Evolutionary conservation across 148 eudicot genomes (phyloP).

Genomic region (Vaccinium darrowii): DNA sequence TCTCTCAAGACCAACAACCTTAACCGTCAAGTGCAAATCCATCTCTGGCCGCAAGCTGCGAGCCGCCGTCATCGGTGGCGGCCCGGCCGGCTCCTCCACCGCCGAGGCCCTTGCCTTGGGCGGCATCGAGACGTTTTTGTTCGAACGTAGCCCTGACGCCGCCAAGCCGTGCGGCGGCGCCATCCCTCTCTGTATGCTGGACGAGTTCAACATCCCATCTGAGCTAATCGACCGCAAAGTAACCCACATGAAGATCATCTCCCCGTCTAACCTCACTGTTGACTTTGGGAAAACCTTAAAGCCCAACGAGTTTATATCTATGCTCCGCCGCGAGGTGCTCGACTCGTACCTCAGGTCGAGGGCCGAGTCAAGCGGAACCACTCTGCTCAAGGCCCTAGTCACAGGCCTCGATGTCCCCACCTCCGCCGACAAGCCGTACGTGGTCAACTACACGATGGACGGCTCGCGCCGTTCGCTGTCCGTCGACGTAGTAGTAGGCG

Average conservation of each 20-base stretch:
- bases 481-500: conserved; percentile 83
- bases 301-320: conserved; percentile 79
- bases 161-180: conserved; percentile 98
- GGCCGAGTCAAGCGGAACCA: conserved; percentile 61
- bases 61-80: conserved; percentile 81
- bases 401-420: conserved; percentile 55
- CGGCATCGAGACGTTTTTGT: conserved; percentile 77
- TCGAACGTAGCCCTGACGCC: conserved; percentile 67
- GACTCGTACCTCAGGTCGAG: conserved; percentile 69
- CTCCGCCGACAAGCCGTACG: conserved; percentile 37
- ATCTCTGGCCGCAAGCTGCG: conserved; percentile 49
- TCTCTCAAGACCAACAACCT: conserved; percentile 12
- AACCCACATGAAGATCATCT: conserved; percentile 75
- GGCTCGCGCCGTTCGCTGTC: conserved; percentile 34
- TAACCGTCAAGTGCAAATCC: conserved; percentile 20
- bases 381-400: conserved; percentile 53
- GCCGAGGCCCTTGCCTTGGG: conserved; percentile 73
- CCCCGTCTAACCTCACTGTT: conserved; percentile 72
- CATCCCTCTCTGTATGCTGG: conserved; percentile 88
- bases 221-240: conserved; percentile 74
- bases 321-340: conserved; percentile 89
- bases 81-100: conserved; percentile 88
- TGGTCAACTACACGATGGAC: conserved; percentile 42
- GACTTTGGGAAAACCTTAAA: conserved; percentile 83
- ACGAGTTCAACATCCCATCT: conserved; percentile 69